Evolutionary conservation across 1,284 basidiomycete genomes (phyloP).

Genomic region (Rhodotorula glutinis): DNA sequence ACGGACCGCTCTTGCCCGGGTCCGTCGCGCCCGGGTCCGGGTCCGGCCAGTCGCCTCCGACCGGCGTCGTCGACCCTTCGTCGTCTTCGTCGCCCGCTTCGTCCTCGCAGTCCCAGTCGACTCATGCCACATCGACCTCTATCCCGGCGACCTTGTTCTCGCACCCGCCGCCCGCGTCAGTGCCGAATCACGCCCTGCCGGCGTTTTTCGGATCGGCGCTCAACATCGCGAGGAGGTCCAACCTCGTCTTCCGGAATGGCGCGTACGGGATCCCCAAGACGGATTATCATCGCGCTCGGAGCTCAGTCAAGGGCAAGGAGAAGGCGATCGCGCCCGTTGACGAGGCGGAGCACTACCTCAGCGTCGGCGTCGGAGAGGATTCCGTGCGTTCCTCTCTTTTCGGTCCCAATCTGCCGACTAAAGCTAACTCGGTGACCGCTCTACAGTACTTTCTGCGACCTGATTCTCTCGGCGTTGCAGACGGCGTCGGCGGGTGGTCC

Average conservation of each 20-base stretch:
- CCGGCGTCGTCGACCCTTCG: constrained; percentile 3
- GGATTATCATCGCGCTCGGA: background rate
- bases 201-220: constrained; percentile 37
- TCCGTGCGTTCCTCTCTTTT: constrained; percentile 47
- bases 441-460: constrained; percentile 65
- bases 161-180: background rate
- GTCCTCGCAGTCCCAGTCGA: constrained; percentile 9
- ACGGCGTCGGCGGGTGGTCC: constrained; percentile 85
- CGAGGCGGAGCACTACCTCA: constrained; percentile 39
- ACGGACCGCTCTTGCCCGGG: background rate
- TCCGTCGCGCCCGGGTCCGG: background rate
- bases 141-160: constrained; percentile 10
- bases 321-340: constrained; percentile 30
- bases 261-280: constrained; percentile 52
- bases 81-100: constrained; percentile 12
- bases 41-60: background rate
- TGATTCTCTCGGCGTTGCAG: constrained; percentile 81
- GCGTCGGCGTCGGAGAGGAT: constrained; percentile 45
- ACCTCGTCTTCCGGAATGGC: constrained; percentile 45
- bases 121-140: constrained; percentile 7
- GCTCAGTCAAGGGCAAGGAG: constrained; percentile 41
- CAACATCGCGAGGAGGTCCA: constrained; percentile 27
- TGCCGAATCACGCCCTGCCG: constrained; percentile 25
- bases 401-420: background rate
- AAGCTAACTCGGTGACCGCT: background rate